Conservation (phyloP, 805 yeast species). For the Vanderwaltozyma polyspora region DNA sequence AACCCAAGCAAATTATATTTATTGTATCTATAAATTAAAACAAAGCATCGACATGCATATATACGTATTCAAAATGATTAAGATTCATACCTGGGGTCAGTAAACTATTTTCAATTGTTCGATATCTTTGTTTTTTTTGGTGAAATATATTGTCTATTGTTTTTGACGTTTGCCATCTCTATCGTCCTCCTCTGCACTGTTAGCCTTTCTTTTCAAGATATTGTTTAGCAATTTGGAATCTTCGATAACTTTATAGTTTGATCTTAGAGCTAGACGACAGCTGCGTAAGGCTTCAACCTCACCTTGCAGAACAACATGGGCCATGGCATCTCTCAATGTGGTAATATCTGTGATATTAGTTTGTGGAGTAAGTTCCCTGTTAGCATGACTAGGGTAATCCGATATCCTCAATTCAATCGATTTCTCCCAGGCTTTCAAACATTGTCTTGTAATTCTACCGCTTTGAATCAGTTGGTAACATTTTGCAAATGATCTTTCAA, state of each 20-base stretch:
- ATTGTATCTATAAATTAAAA: constrained; percentile 2
- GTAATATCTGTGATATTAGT: constrained; percentile 4
- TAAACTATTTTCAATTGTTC: no score
- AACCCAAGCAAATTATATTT: constrained; percentile 19
- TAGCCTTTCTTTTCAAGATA: constrained; percentile 39
- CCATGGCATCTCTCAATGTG: constrained; percentile 32
- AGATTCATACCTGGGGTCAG: no score
- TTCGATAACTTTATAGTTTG: constrained; percentile 35
- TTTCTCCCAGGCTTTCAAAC: constrained; percentile 21
- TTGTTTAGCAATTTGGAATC: constrained; percentile 52
- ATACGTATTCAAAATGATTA: no score
- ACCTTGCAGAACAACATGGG: constrained; percentile 42
- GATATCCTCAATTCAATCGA: constrained; percentile 21
- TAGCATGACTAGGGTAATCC: constrained; percentile 37
- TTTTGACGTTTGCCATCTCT: constrained; percentile 3
- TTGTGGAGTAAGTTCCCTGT: constrained; percentile 7
- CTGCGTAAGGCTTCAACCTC: constrained; percentile 42
- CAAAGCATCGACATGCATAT: not conserved
- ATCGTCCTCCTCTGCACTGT: not conserved
- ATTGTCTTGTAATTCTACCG: constrained; percentile 34
- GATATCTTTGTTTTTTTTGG: not conserved
- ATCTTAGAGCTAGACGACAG: constrained; percentile 23
- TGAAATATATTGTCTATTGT: not conserved
- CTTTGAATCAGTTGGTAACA: constrained; percentile 50
- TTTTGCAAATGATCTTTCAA: constrained; percentile 46